Conservation (phyloP, 2,329 filamentous ascomycete species). For the Grosmannia huntii region DNA sequence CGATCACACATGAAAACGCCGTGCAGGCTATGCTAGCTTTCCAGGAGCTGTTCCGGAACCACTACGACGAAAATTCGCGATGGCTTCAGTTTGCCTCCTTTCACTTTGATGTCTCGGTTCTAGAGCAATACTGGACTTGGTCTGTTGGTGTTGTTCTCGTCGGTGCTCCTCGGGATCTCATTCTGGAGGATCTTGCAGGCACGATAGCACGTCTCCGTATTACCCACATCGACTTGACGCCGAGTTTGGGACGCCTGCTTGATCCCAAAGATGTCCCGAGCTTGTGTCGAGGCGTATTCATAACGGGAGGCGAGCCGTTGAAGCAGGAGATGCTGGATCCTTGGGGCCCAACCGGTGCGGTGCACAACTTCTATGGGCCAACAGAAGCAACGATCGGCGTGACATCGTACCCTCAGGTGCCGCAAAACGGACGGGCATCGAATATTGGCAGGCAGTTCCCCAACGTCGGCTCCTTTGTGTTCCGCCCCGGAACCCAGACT, state of each 20-base stretch:
- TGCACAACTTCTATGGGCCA: constrained; percentile 88
- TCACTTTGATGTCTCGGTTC: constrained; percentile 85
- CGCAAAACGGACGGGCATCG: constrained; percentile 62
- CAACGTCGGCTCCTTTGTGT: constrained; percentile 75
- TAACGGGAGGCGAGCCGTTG: constrained; percentile 79
- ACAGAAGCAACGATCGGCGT: constrained; percentile 90
- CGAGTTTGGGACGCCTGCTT: constrained; percentile 67
- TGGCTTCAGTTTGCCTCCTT: constrained; percentile 93
- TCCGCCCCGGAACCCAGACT: constrained; percentile 53
- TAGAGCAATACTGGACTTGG: constrained; percentile 96
- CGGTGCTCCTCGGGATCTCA: constrained; percentile 67
- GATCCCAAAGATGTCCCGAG: constrained; percentile 70
- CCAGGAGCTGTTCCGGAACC: constrained; percentile 59
- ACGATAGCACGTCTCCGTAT: constrained; percentile 61
- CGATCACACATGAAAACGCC: constrained; percentile 78
- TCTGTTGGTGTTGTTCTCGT: constrained; percentile 77
- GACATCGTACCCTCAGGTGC: constrained; percentile 78
- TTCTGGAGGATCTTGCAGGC: constrained; percentile 69
- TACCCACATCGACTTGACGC: constrained; percentile 86
- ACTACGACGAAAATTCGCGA: constrained; percentile 60
- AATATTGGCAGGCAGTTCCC: constrained; percentile 82
- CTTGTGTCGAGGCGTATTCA: constrained; percentile 74
- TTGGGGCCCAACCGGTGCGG: constrained; percentile 69
- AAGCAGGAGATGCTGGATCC: constrained; percentile 79
- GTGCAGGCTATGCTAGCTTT: constrained; percentile 87